Conservation (phyloP, 2,329 filamentous ascomycete species). For the Allantophomopsis cytisporea region DNA sequence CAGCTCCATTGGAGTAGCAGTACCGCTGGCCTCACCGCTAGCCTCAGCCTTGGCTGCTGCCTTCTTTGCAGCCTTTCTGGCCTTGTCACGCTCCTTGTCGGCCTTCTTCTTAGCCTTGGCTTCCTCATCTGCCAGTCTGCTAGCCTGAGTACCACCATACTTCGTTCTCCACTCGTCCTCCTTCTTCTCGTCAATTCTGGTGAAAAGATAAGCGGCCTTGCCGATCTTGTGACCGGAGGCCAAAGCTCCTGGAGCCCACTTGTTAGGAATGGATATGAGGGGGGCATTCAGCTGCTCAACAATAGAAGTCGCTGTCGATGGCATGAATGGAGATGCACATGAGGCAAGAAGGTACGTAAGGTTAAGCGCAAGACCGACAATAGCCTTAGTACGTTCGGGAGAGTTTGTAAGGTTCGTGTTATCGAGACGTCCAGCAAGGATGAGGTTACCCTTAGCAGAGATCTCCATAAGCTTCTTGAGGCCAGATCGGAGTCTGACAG, state of each 20-base stretch:
- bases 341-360: conserved; percentile 71
- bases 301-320: conserved; percentile 62
- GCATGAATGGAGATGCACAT: conserved; percentile 75
- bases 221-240: conserved; percentile 70
- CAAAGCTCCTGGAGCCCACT: conserved; percentile 48
- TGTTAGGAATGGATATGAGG: conserved; percentile 46
- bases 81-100: conserved; percentile 25
- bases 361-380: conserved; percentile 69
- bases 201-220: conserved; percentile 67
- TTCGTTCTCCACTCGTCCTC: conserved; percentile 70
- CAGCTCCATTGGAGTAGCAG: conserved; percentile 5
- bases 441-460: conserved; percentile 47
- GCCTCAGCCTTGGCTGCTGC: conserved; percentile 12
- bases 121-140: conserved; percentile 59
- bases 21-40: neutral
- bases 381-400: conserved; percentile 22
- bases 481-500: conserved; percentile 55
- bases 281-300: conserved; percentile 58
- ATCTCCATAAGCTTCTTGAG: conserved; percentile 53
- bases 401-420: conserved; percentile 22
- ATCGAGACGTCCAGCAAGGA: conserved; percentile 31
- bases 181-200: conserved; percentile 70
- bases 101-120: conserved; percentile 26
- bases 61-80: conserved; percentile 29
- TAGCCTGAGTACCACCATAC: conserved; percentile 53